Evolutionary conservation across 2,329 filamentous ascomycete species (phyloP).

Genomic region (Chaetomium globosum): DNA sequence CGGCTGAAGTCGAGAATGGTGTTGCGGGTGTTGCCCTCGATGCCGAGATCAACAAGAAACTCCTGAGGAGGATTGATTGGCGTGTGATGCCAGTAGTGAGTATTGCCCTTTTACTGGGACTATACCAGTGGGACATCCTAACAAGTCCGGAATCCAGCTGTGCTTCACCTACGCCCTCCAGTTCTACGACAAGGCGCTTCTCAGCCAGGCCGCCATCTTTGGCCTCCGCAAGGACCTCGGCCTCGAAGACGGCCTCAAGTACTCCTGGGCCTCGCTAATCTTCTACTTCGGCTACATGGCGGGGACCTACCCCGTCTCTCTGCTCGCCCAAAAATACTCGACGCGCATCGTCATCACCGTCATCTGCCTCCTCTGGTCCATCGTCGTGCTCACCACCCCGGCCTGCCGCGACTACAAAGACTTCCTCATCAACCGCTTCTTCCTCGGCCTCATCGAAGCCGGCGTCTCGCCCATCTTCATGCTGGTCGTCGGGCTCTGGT

Average conservation of each 20-base stretch:
- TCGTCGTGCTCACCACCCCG: slow-evolving; percentile 45
- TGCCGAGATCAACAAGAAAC: slow-evolving; percentile 41
- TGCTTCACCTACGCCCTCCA: slow-evolving; percentile 51
- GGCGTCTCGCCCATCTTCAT: slow-evolving; percentile 54
- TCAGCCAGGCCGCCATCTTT: slow-evolving; percentile 54
- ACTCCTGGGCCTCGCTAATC: slow-evolving; percentile 49
- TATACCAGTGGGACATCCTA: neutral
- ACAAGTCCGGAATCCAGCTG: slow-evolving; percentile 32
- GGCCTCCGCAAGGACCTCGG: slow-evolving; percentile 47
- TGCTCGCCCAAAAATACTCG: slow-evolving; percentile 49
- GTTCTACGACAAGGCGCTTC: slow-evolving; percentile 57
- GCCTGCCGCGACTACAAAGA: slow-evolving; percentile 44
- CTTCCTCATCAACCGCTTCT: slow-evolving; percentile 45
- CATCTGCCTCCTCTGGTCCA: slow-evolving; percentile 45
- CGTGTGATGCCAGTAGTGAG: slow-evolving; percentile 47
- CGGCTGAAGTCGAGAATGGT: slow-evolving; percentile 17
- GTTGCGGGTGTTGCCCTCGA: slow-evolving; percentile 17
- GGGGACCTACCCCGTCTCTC: slow-evolving; percentile 33
- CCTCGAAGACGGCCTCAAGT: slow-evolving; percentile 47
- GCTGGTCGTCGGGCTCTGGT: slow-evolving; percentile 58
- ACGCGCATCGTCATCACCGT: slow-evolving; percentile 50
- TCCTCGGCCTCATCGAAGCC: slow-evolving; percentile 58
- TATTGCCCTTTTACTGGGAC: neutral
- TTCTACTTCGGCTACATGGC: slow-evolving; percentile 55
- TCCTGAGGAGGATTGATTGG: slow-evolving; percentile 49